Conservation (phyloP, 371 early-diverging fungal species). For the Batkoa obscura region DNA sequence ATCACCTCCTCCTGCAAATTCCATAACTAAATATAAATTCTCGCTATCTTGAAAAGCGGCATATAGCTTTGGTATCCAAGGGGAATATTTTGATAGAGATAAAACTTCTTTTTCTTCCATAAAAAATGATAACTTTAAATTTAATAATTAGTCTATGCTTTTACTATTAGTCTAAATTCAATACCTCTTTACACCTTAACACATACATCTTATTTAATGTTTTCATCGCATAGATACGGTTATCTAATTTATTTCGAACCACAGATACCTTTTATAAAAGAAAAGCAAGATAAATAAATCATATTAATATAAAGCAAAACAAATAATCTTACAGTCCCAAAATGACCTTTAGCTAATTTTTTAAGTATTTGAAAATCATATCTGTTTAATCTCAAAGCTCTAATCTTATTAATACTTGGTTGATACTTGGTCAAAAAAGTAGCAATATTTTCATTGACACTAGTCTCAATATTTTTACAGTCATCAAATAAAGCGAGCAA, state of each 20-base stretch:
- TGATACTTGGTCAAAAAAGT: conserved; percentile 14
- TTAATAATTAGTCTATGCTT: conserved; percentile 39
- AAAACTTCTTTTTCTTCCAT: conserved; percentile 80
- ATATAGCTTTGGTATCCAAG: conserved; percentile 63
- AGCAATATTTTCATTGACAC: background rate
- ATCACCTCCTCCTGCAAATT: conserved; percentile 90
- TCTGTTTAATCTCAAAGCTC: conserved; percentile 40
- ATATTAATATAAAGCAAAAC: conserved; percentile 23
- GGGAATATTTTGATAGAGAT: conserved; percentile 31
- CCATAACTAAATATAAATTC: conserved; percentile 90
- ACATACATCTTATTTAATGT: conserved; percentile 72
- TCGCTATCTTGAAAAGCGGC: conserved; percentile 82
- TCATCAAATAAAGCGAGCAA: conserved; percentile 38
- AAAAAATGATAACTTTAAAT: conserved; percentile 48
- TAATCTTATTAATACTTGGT: conserved; percentile 27
- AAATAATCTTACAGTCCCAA: conserved; percentile 46
- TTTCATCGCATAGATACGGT: conserved; percentile 88
- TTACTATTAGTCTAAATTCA: conserved; percentile 56
- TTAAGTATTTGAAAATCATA: conserved; percentile 73
- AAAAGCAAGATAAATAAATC: conserved; percentile 62
- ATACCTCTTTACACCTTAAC: conserved; percentile 57
- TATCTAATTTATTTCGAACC: conserved; percentile 44
- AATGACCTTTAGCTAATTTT: conserved; percentile 78
- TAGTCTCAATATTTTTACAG: conserved; percentile 21
- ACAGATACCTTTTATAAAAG: conserved; percentile 33